Conservation (phyloP, 345 rosid genomes). For the Eutrema heterophyllum region DNA sequence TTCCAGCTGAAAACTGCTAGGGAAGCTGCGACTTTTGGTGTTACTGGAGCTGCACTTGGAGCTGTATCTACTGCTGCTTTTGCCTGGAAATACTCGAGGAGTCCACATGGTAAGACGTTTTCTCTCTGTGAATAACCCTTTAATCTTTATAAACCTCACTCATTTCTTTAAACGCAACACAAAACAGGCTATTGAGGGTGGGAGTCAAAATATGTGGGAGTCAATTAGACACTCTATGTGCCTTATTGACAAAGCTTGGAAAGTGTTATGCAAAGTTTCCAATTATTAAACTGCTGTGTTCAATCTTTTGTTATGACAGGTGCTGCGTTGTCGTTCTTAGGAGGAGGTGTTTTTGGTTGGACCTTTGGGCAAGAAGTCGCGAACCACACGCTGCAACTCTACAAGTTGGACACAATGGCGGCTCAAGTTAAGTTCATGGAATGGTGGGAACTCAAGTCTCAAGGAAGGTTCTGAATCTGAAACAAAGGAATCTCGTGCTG, state of each 20-base stretch:
- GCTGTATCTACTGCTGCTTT: conserved; percentile 75
- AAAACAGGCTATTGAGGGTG: neutral
- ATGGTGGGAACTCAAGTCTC: conserved; percentile 79
- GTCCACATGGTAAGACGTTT: conserved; percentile 58
- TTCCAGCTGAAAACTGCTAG: conserved; percentile 81
- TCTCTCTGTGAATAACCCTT: neutral
- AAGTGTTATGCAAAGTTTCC: neutral
- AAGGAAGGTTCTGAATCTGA: conserved; percentile 31
- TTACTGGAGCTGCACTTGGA: conserved; percentile 61
- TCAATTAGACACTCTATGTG: neutral
- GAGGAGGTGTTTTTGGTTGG: conserved; percentile 87
- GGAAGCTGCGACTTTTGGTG: conserved; percentile 56
- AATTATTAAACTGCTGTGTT: neutral
- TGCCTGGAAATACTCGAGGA: conserved; percentile 88
- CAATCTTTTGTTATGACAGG: conserved; percentile 39
- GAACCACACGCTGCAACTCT: conserved; percentile 68
- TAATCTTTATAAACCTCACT: neutral
- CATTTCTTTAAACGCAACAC: neutral
- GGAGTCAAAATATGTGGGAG: neutral
- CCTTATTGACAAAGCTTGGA: neutral
- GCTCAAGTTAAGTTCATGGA: conserved; percentile 89
- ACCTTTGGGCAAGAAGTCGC: conserved; percentile 86
- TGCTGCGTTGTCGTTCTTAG: conserved; percentile 68
- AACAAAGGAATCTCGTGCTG: neutral
- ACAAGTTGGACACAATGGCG: conserved; percentile 78